Base-by-base conservation (phyloP, 1,284 basidiomycete species). In the Schizophyllum amplum region DNA sequence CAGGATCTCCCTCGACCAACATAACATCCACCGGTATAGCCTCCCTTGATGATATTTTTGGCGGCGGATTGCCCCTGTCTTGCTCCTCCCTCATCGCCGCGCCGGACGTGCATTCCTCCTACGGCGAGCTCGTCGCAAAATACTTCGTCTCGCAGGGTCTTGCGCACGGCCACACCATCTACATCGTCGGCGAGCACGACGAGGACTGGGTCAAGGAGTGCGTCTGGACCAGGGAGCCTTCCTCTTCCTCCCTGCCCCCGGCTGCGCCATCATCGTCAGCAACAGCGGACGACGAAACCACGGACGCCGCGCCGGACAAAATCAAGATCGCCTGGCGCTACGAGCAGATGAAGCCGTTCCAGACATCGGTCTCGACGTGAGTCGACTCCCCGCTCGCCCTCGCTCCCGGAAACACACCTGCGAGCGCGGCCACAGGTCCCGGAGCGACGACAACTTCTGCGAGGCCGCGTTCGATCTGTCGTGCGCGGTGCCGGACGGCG, bases 321-420 rank as follows among this genome's bases (percentile, higher is more conserved):
- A 84, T 93, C 61, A 92, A 89, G 72, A 97, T 98, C 65, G 96
- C 96, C 46, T 99, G 96, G 92, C 80, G 96, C 66, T 99, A 99
- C 70, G 90, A 92, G 65, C 79, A 84, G 60, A 90, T 97, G 90
- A 91, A 87, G 72, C 87, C 81, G 71, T 96, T 96, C 70, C 85
- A 90, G 72, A 97, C 94, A 1, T 94, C 91, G 1, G 85, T 96
- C 24, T 64, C 68, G 48, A 64, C 72, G 21, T 68, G 48, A 25
- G 51, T 55, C 56, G 24, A 46, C 50, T 27, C 57, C 27, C 26
- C 23, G 25, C 27, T 27, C 15, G 50, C 50, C 23, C 20, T 50
- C 42, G 22, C 7, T n/a, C n/a, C n/a, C n/a, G n/a, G n/a, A n/a
- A n/a, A n/a, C n/a, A 23, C 13, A 52, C 11, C 42, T 51, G 21